Base-by-base conservation (phyloP, 805 yeast genomes). In the Candida loeiensis region DNA sequence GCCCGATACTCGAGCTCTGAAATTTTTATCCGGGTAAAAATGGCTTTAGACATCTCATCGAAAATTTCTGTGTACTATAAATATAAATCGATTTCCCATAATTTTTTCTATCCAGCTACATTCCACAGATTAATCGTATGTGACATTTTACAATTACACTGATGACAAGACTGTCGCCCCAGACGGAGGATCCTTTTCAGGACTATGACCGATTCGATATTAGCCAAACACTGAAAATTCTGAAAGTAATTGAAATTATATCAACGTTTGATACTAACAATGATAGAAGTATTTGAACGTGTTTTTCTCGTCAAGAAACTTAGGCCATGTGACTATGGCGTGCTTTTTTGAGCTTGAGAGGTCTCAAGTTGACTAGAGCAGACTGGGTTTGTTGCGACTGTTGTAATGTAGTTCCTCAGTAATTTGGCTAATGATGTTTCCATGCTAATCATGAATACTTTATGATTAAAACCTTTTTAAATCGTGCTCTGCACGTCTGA, bases 101-200 rank as follows among this genome's bases (percentile, higher is more conserved):
- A 11, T 9, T 11, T 27, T 27, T 27, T 27, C 17, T 27, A 27
- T 11, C n/a, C 16, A 27, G 9, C 9, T 13, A 27, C 31, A 27
- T 14, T 21, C 6, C 21, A 11, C 14, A 31, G 16, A 6, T 26
- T 31, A 39, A 41, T 24, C 22, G 40, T 37, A 37, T 31, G 40
- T 37, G n/a, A 17, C 31, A 25, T 5, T 9, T 5, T 19, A 34
- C 39, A 40, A 39, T 53, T 56, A 46, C 45, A 28, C 47, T 77
- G 84, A 79, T 78, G 84, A 79, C 80, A 67, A 58, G 74, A 35
- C 51, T 79, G 84, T 79, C 84, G 84, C 84, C 84, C 84, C 84
- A 79, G 71, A 69, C 84, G 81, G 83, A 78, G 73, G 68, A 55
- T 66, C 73, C 74, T 68, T 48, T 67, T 69, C 74, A 69, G 74